Conservation (phyloP, 2,329 filamentous ascomycete species). For the Verticillium alfalfae region DNA sequence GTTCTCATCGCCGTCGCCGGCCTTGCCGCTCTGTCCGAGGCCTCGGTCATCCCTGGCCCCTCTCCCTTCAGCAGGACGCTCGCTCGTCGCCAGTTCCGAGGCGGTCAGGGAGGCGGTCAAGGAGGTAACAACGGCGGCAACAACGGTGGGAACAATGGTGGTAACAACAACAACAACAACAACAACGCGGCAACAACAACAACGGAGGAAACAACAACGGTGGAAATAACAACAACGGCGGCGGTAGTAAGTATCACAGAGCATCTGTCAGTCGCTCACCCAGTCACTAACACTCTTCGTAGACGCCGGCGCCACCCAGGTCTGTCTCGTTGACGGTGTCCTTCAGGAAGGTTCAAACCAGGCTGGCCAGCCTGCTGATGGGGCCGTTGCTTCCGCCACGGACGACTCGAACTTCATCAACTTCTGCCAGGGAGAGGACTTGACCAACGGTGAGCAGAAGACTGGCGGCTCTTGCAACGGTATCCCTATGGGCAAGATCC, state of each 20-base stretch:
- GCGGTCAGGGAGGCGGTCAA: conserved; percentile 4
- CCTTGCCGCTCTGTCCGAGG: conserved; percentile 38
- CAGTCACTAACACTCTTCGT: conserved; percentile 8
- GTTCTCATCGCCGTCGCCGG: conserved; percentile 41
- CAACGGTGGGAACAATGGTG: conserved; percentile 13
- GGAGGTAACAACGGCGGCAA: conserved; percentile 7
- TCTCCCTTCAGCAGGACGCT: conserved; percentile 30
- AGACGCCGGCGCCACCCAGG: conserved; percentile 14
- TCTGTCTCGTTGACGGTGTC: conserved; percentile 33
- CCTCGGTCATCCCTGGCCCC: conserved; percentile 30
- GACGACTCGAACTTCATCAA: conserved; percentile 59
- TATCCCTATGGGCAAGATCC: conserved; percentile 57
- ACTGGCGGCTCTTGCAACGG: conserved; percentile 58
- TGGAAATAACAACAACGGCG: conserved; percentile 9
- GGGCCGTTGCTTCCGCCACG: conserved; percentile 47
- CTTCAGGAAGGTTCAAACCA: conserved; percentile 44
- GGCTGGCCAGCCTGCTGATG: conserved; percentile 39
- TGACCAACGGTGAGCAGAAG: conserved; percentile 55
- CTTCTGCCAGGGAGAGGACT: conserved; percentile 41
- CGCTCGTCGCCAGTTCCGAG: conserved; percentile 33
- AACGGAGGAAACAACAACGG: conserved; percentile 13
- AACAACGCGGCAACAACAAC: conserved; percentile 8
- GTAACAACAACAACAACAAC: conserved; percentile 17
- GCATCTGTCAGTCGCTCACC: not conserved
- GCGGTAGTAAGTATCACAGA: conserved; percentile 16